Percentiles rank a stretch among this genome's conserved stretches.
Evolutionary conservation across 1,284 basidiomycete species (phyloP).

Genomic region (Tilletia walkeri): DNA sequence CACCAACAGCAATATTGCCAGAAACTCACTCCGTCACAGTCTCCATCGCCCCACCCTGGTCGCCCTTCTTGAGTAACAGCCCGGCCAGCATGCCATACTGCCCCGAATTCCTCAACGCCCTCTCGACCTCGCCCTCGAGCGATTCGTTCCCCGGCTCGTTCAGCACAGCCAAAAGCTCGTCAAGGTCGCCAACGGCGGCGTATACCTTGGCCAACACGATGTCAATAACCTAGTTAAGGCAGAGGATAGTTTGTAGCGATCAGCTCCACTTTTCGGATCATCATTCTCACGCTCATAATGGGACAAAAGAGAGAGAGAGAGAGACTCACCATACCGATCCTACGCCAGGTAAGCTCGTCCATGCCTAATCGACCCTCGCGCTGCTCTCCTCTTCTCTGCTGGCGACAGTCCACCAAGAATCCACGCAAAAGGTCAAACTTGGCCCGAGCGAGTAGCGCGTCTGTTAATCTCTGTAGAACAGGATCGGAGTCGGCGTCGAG

Average conservation of each 20-base stretch:
- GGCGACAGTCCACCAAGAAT: conserved; percentile 11
- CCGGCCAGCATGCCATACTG: conserved; percentile 12
- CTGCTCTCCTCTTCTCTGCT: conserved; percentile 5
- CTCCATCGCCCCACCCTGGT: conserved; percentile 12
- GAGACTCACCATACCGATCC: conserved; percentile 8
- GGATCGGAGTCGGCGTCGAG: conserved; percentile 26
- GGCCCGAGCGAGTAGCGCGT: conserved; percentile 26
- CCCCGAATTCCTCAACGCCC: background rate
- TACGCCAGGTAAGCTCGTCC: conserved; percentile 13
- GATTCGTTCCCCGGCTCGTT: conserved; percentile 10
- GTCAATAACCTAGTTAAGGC: background rate
- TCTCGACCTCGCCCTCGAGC: background rate
- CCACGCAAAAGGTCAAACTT: conserved; percentile 29
- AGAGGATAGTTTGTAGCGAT: background rate
- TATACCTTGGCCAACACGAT: conserved; percentile 14
- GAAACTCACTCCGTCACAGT: conserved; percentile 14
- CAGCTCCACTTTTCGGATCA: background rate
- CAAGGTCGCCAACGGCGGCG: conserved; percentile 5
- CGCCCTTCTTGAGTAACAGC: conserved; percentile 12
- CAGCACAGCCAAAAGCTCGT: background rate
- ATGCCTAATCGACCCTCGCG: conserved; percentile 6
- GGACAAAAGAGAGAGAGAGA: background rate
- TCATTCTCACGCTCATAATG: background rate
- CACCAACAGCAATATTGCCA: too few species aligned
- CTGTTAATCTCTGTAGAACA: conserved; percentile 19